Conservation (phyloP, 768 basidiomycete species). For the Phaeotremella fagi region DNA sequence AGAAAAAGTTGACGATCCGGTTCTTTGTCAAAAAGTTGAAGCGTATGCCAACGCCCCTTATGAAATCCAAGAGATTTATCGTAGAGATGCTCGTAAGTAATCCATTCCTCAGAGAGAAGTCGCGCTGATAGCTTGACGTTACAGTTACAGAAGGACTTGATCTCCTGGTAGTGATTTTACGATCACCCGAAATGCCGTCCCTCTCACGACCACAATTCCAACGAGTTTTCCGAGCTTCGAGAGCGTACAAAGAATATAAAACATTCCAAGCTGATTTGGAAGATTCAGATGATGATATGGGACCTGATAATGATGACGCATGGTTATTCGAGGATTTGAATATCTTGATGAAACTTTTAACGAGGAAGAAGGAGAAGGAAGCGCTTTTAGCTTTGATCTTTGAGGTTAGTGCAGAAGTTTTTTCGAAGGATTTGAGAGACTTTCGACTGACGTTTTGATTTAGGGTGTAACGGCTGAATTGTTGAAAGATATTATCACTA, state of each 20-base stretch:
- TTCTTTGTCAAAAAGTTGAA: constrained; percentile 81
- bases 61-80: constrained; percentile 79
- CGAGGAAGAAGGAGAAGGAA: constrained; percentile 77
- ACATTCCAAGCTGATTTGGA: constrained; percentile 57
- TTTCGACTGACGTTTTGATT: neutral
- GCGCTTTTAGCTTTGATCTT: constrained; percentile 89
- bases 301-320: constrained; percentile 87
- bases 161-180: constrained; percentile 71
- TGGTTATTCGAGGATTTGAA: constrained; percentile 93
- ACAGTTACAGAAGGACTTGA: constrained; percentile 66
- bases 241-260: constrained; percentile 73
- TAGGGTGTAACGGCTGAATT: constrained; percentile 92
- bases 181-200: constrained; percentile 68
- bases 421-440: neutral
- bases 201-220: constrained; percentile 74
- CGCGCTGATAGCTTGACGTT: neutral
- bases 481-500: constrained; percentile 96
- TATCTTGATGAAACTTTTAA: constrained; percentile 71
- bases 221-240: constrained; percentile 69
- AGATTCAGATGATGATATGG: constrained; percentile 88
- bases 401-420: constrained; percentile 58
- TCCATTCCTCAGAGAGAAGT: neutral
- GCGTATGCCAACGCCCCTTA: constrained; percentile 79
- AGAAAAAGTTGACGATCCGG: constrained; percentile 80
- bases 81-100: constrained; percentile 69